Base-by-base conservation (phyloP, 306 rosid species). In the Mimosa bimucronata region DNA sequence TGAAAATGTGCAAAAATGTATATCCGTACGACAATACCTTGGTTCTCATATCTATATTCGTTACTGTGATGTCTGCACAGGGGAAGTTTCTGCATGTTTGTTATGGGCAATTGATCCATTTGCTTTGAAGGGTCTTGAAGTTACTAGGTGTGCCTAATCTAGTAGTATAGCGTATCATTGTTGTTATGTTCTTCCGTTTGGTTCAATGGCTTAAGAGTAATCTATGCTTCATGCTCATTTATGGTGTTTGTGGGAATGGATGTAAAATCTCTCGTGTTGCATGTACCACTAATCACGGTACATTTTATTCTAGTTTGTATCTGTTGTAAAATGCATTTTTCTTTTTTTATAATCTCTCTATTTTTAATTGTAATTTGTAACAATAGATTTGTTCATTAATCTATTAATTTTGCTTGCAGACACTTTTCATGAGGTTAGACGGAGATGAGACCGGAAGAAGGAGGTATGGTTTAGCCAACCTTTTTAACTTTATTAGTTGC, bases 391-490 rank as follows among this genome's bases (percentile, higher is more conserved):
- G 64, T 48, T 72, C 18, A 9, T 25, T 28, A 71, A 15, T 50
- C 34, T 48, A 9, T 72, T 50, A 19, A 29, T 72, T 28, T 82
- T 57, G 73, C 72, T 88, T 55, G 34, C 92, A 93, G 98, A 93
- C 86, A 93, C 98, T 58, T 93, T 93, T 86, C 98, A 93, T 58
- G 94, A 88, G 85, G 97, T 93, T 7, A 87, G 85, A 78, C 86
- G 86, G 77, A 93, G 87, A 53, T 92, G 91, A 0, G 92, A 91
- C 53, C 80, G 93, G 75, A 93, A 78, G 77, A 93, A 93, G 85
- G 97, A 91, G 87, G 98, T 91, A 82, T 81, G 73, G n/a, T 40
- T n/a, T 29, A 46, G 12, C 48, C 25, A 18, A 66, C 64, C 15
- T 73, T 14, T n/a, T 73, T 75, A 68, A 66, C 71, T 71, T 48